phyloP scores from a whole-genome alignment of 2,329 filamentous ascomycete species.

The Hypoxylon sp. region DNA sequence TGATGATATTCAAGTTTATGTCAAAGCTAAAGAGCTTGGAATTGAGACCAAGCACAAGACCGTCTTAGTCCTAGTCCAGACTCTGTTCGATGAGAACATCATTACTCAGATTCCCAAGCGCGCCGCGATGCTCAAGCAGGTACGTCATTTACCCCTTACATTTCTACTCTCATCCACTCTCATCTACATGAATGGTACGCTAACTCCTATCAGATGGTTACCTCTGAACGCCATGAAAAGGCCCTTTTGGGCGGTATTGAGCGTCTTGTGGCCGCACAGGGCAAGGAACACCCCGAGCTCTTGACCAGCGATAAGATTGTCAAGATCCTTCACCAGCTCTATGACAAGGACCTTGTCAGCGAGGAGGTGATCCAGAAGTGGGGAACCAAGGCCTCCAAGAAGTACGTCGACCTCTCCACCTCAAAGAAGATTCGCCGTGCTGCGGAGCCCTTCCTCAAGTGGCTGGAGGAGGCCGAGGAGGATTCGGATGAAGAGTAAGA shows the following conservation, averaged over 20 bases:
- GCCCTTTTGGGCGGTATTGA: constrained; percentile 95
- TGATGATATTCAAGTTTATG: constrained; percentile 90
- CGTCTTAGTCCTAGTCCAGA: constrained; percentile 90
- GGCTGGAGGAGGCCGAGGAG: constrained; percentile 90
- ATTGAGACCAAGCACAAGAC: constrained; percentile 97
- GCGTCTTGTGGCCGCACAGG: constrained; percentile 81
- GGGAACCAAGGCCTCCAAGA: constrained; percentile 97
- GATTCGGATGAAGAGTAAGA: constrained; percentile 73
- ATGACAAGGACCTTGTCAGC: constrained; percentile 88
- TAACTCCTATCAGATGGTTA: constrained; percentile 74
- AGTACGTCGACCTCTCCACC: constrained; percentile 90
- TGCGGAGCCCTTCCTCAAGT: constrained; percentile 92
- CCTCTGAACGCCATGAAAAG: constrained; percentile 94
- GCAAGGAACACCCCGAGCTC: constrained; percentile 85
- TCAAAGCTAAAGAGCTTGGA: constrained; percentile 96
- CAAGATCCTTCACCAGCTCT: constrained; percentile 90
- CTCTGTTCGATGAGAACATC: constrained; percentile 92
- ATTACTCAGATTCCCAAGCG: constrained; percentile 88
- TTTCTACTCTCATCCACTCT: too few species aligned
- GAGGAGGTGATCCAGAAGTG: constrained; percentile 93
- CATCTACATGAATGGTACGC: constrained; percentile 30
- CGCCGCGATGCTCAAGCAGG: constrained; percentile 89
- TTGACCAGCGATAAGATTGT: constrained; percentile 77
- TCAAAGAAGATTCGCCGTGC: constrained; percentile 97
- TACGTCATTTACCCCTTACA: constrained; percentile 57